phyloP scores from a whole-genome alignment of 441 rosid genomes.

The Erodium chrysanthum region DNA sequence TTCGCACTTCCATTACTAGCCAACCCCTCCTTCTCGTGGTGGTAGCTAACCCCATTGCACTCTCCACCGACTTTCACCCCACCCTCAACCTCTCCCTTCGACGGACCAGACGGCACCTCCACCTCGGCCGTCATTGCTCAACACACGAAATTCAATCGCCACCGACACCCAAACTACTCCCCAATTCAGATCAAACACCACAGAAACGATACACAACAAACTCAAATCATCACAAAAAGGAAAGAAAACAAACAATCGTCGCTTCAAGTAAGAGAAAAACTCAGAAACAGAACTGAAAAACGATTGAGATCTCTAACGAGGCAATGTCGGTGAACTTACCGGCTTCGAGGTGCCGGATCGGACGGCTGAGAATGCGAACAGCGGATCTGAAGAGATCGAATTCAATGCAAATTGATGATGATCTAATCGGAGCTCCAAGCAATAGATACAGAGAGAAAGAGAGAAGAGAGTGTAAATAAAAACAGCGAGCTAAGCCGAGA shows the following conservation, averaged over 20 bases:
- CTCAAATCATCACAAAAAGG: background rate
- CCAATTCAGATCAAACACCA: constrained; percentile 6
- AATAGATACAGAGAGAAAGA: background rate
- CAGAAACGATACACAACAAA: constrained; percentile 13
- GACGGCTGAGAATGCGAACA: background rate
- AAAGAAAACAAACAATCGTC: background rate
- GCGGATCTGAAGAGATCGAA: background rate
- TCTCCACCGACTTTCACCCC: constrained; percentile 4
- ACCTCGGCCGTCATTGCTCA: constrained; percentile 36
- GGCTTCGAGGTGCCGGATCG: background rate
- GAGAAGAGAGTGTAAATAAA: background rate
- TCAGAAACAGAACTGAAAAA: background rate
- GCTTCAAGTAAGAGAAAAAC: background rate
- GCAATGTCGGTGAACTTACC: background rate
- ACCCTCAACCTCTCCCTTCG: background rate
- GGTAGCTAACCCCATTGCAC: constrained; percentile 10
- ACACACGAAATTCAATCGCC: no score
- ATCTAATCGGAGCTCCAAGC: background rate
- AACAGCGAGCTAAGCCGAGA: background rate
- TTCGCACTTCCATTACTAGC: background rate
- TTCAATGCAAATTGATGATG: background rate
- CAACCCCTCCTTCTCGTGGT: background rate
- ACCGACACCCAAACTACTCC: constrained; percentile 3
- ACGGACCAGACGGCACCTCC: constrained; percentile 27
- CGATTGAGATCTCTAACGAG: background rate